These are phyloP conservation scores for Ustilago tritici DNA, from an alignment of 1,284 basidiomycete species.

Conservation along the genomic window DNA sequence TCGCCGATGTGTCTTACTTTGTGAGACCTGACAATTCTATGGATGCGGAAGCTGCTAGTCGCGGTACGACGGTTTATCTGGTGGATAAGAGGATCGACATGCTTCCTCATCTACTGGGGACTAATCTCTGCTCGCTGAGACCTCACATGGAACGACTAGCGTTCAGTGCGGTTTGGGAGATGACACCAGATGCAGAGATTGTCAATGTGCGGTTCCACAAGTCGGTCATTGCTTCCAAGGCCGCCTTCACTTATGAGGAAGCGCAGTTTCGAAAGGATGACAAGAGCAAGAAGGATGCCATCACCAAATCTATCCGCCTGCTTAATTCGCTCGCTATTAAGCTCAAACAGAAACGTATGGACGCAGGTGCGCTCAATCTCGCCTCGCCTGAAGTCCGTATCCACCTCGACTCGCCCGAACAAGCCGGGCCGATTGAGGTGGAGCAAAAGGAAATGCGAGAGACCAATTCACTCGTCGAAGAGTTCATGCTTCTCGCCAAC, in stretches of 20 bases:
- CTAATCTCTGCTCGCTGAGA: constrained; percentile 93
- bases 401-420: constrained; percentile 90
- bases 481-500: constrained; percentile 99
- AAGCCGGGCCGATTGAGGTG: constrained; percentile 94
- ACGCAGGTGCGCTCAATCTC: constrained; percentile 92
- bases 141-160: constrained; percentile 94
- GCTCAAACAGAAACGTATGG: constrained; percentile 87
- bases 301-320: constrained; percentile 89
- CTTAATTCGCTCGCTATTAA: constrained; percentile 89
- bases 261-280: constrained; percentile 95
- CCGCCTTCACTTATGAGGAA: constrained; percentile 96
- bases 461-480: constrained; percentile 97
- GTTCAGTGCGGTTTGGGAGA: constrained; percentile 95
- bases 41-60: constrained; percentile 93
- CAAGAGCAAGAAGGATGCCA: constrained; percentile 79
- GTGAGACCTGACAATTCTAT: constrained; percentile 93
- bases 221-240: constrained; percentile 95
- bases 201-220: constrained; percentile 92
- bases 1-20: constrained; percentile 98
- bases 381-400: constrained; percentile 98
- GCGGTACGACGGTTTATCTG: constrained; percentile 97
- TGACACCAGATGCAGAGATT: constrained; percentile 78
- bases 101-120: constrained; percentile 92
- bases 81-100: constrained; percentile 99
- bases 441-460: constrained; percentile 93